Percentiles rank a stretch among this genome's conserved stretches.
Conservation (phyloP, 352 stramenopile species). For the Phytophthora syringae region DNA sequence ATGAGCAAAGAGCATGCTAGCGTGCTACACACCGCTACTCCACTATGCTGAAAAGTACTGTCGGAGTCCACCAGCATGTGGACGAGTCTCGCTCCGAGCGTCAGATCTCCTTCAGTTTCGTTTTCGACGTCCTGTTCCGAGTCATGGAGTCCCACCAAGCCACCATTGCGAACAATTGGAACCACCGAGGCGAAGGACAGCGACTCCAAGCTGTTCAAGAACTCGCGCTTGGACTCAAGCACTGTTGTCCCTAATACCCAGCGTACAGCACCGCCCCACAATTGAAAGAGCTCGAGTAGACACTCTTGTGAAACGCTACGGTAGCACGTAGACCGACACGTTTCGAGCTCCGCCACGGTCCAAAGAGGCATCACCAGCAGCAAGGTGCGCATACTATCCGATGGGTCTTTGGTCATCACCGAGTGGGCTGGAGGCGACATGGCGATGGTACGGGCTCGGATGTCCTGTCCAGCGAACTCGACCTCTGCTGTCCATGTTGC, state of each 20-base stretch:
- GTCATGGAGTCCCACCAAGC: slow-evolving; percentile 4
- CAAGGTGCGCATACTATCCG: slow-evolving; percentile 20
- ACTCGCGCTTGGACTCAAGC: slow-evolving; percentile 24
- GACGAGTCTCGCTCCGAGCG: slow-evolving; percentile 31
- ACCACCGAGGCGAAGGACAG: slow-evolving; percentile 24
- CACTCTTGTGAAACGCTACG: slow-evolving; percentile 20
- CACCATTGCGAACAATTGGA: slow-evolving; percentile 26
- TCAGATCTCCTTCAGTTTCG: neutral
- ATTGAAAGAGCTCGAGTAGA: slow-evolving; percentile 32
- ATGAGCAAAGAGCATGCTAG: slow-evolving; percentile 32
- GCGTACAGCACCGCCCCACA: slow-evolving; percentile 43
- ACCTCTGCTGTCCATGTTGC: slow-evolving; percentile 5
- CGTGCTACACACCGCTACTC: slow-evolving; percentile 34
- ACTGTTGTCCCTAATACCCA: slow-evolving; percentile 36
- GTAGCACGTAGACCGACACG: slow-evolving; percentile 40
- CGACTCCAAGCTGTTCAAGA: slow-evolving; percentile 19
- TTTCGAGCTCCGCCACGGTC: slow-evolving; percentile 42
- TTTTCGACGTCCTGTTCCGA: slow-evolving; percentile 2
- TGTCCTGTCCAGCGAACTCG: slow-evolving; percentile 1
- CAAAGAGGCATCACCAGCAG: slow-evolving; percentile 46
- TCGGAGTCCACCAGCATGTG: slow-evolving; percentile 42
- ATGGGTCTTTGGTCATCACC: neutral
- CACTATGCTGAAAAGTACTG: slow-evolving; percentile 39
- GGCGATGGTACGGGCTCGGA: slow-evolving; percentile 34
- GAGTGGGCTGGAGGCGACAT: slow-evolving; percentile 19